phyloP scores from a whole-genome alignment of 2,329 filamentous ascomycete species.

The Truncatella angustata region DNA sequence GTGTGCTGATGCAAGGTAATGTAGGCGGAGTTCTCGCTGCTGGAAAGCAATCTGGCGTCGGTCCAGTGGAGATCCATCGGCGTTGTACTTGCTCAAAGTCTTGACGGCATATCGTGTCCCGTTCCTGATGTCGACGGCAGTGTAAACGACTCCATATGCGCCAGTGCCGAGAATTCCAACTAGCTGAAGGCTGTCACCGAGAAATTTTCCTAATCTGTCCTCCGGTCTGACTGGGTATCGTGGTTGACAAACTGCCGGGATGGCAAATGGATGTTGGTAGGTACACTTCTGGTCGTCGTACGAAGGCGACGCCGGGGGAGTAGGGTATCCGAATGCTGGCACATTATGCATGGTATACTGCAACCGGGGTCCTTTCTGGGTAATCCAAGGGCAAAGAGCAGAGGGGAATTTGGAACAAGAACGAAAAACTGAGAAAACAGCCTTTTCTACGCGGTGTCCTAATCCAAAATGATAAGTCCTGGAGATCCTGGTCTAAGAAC shows the following conservation, averaged over 20 bases:
- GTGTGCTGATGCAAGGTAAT: slow-evolving; percentile 85
- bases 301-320: slow-evolving; percentile 55
- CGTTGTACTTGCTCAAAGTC: slow-evolving; percentile 87
- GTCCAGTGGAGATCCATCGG: slow-evolving; percentile 70
- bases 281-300: slow-evolving; percentile 49
- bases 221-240: slow-evolving; percentile 67
- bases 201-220: slow-evolving; percentile 79
- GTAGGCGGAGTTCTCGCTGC: slow-evolving; percentile 86
- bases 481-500: slow-evolving; percentile 13
- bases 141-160: slow-evolving; percentile 95
- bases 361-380: slow-evolving; percentile 23
- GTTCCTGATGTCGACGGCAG: slow-evolving; percentile 79
- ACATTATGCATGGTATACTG: slow-evolving; percentile 58
- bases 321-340: slow-evolving; percentile 55
- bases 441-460: slow-evolving; percentile 27
- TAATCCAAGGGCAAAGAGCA: slow-evolving; percentile 18
- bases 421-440: slow-evolving; percentile 32
- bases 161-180: slow-evolving; percentile 86
- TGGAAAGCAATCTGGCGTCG: slow-evolving; percentile 85
- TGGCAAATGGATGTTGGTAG: slow-evolving; percentile 34
- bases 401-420: slow-evolving; percentile 22
- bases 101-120: slow-evolving; percentile 90
- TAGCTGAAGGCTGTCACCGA: slow-evolving; percentile 81
- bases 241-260: slow-evolving; percentile 38
- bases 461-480: slow-evolving; percentile 26